A percentile compares a stretch with the other conserved stretches of the same genome.
These are phyloP conservation scores for Arachis stenosperma DNA, from an alignment of 306 rosid genomes.

Conservation along the genomic window DNA sequence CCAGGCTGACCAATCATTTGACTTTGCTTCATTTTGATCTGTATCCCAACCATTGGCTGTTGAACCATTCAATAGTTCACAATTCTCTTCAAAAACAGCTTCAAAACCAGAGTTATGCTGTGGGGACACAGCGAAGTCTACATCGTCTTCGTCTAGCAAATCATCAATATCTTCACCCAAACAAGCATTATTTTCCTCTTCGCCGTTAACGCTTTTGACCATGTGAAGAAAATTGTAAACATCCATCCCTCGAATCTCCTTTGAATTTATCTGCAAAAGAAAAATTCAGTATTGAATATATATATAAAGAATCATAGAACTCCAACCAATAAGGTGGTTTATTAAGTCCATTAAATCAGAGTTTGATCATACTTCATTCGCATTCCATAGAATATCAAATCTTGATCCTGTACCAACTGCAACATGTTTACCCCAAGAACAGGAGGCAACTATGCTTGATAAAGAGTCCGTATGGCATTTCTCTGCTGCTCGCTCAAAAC, in stretches of 20 bases:
- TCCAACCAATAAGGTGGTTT: constrained; percentile 1
- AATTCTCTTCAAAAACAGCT: constrained; percentile 73
- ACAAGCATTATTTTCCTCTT: constrained; percentile 63
- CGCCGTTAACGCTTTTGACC: constrained; percentile 59
- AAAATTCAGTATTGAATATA: constrained; percentile 19
- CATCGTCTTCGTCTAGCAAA: constrained; percentile 58
- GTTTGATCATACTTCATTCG: constrained; percentile 58
- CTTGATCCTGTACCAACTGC: constrained; percentile 95
- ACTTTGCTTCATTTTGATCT: not conserved
- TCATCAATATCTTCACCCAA: constrained; percentile 83
- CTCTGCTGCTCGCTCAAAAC: constrained; percentile 95
- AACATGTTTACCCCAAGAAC: constrained; percentile 95
- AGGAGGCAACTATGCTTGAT: constrained; percentile 86
- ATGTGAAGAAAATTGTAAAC: constrained; percentile 73
- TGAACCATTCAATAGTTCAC: constrained; percentile 46
- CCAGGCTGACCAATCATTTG: constrained; percentile 28
- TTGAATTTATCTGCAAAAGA: constrained; percentile 56
- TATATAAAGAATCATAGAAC: not conserved
- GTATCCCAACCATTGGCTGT: constrained; percentile 42
- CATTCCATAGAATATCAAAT: constrained; percentile 84
- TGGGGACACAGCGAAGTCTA: constrained; percentile 62
- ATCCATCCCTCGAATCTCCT: constrained; percentile 64
- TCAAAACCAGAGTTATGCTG: constrained; percentile 55
- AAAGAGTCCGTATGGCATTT: constrained; percentile 79
- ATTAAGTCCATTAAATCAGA: constrained; percentile 26